phyloP scores from a whole-genome alignment of 371 early-diverging fungal genomes.

The Zychaea mexicana region DNA sequence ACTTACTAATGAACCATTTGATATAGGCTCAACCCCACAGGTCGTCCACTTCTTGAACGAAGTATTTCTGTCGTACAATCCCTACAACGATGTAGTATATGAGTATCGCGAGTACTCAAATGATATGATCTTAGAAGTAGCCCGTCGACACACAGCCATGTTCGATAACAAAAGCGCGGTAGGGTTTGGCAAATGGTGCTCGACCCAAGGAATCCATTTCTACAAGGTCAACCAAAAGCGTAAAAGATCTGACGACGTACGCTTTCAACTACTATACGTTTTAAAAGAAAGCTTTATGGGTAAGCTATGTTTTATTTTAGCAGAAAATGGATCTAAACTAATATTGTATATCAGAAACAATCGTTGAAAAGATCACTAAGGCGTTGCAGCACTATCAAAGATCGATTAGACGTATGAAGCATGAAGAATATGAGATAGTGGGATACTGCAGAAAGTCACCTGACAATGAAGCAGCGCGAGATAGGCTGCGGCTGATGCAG shows the following conservation, averaged over 20 bases:
- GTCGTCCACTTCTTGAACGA: too few species aligned
- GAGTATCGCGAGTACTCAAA: neutral
- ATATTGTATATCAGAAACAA: neutral
- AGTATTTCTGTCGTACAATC: too few species aligned
- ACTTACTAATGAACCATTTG: too few species aligned
- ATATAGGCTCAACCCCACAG: too few species aligned
- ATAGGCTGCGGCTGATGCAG: conserved; percentile 6
- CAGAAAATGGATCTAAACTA: neutral
- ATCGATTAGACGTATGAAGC: neutral
- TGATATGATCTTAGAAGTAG: neutral
- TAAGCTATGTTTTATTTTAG: neutral
- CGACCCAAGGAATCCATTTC: neutral
- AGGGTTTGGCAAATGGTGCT: neutral
- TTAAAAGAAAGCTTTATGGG: neutral
- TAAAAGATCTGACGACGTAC: neutral
- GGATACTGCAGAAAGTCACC: conserved; percentile 9
- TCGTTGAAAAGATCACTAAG: neutral
- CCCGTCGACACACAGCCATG: neutral
- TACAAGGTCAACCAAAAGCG: neutral
- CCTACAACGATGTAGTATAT: too few species aligned
- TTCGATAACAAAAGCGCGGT: neutral
- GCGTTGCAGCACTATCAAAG: conserved; percentile 1
- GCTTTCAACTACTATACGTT: neutral
- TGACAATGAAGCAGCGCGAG: conserved; percentile 3
- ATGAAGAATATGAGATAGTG: conserved; percentile 6